Evolutionary conservation across 139 green algal species (phyloP).

Genomic region (Chlamydomonas schloesseri): DNA sequence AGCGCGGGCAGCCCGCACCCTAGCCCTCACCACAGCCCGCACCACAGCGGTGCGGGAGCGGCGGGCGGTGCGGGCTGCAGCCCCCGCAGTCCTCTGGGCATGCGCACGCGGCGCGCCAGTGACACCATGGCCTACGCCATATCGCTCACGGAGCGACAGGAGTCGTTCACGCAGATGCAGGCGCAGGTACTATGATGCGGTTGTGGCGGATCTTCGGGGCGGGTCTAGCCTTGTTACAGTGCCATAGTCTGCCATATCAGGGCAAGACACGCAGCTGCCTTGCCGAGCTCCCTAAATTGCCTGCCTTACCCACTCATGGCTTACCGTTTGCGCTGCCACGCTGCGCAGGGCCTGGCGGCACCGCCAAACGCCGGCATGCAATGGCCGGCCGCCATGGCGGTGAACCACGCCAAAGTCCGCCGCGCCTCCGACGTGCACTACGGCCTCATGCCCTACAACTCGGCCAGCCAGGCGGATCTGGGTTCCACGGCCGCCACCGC

Average conservation of each 20-base stretch:
- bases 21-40: slow-evolving; percentile 2
- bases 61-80: background rate
- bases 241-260: too few species aligned
- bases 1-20: slow-evolving; percentile 8
- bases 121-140: slow-evolving; percentile 37
- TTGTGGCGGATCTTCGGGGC: too few species aligned
- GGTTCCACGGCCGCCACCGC: background rate
- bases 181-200: too few species aligned
- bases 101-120: slow-evolving; percentile 14
- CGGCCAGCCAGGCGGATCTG: background rate
- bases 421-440: slow-evolving; percentile 6
- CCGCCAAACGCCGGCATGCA: background rate
- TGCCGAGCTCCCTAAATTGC: too few species aligned
- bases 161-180: slow-evolving; percentile 27
- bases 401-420: background rate
- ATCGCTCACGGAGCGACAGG: slow-evolving; percentile 29
- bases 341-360: background rate
- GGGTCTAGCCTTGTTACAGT: too few species aligned
- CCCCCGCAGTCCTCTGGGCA: slow-evolving; percentile 16
- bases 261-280: too few species aligned
- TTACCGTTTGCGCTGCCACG: too few species aligned
- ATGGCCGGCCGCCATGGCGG: background rate
- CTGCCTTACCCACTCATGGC: too few species aligned
- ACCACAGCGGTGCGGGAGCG: too few species aligned
- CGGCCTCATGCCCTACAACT: background rate